Base-by-base conservation (phyloP, 345 rosid species). In the Heritiera littoralis region DNA sequence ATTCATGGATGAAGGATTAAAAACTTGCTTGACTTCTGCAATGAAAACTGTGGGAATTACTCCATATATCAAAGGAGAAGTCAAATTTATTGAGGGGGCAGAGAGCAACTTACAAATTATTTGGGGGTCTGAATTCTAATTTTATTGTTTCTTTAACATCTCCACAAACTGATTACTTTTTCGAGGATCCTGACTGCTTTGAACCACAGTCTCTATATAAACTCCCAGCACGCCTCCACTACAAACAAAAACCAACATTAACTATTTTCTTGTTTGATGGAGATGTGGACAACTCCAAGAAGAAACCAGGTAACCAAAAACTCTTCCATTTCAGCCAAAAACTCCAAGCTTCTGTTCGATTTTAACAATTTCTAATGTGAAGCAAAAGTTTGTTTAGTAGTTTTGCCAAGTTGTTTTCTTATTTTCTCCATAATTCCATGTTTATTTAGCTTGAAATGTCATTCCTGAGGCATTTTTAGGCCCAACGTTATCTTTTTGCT, bases 211-310 rank as follows among this genome's bases (percentile, higher is more conserved):
- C 45, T 68, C 15, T 72, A 77, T 72, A 70, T 60, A 72, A 43
- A 9, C 49, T 18, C 35, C 51, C 10, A 9, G 17, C 10, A 52
- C 9, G 43, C n/a, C 46, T 46, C 43, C 30, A 18, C 8, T 1
- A 10, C 40, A 30, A 59, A 75, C 71, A 2, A 55, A 38, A 13
- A 20, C 38, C 32, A 81, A 40, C 14, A 28, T 17, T 46, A 2
- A 15, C 15, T 52, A 52, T 75, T 7, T 63, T 40, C 38, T 58
- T 14, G 9, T n/a, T 8, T 74, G 32, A 79, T 81, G 86, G 79
- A 61, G 59, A 64, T 72, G 52, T 59, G 70, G 80, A 54, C 78
- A 59, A 70, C 9, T 35, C 41, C 18, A 28, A 70, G 58, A 48
- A 70, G n/a, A 70, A 48, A 48, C 40, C 58, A 70, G 74, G 74